Conservation (phyloP, 352 stramenopile genomes). For the Discostella stelligera region DNA sequence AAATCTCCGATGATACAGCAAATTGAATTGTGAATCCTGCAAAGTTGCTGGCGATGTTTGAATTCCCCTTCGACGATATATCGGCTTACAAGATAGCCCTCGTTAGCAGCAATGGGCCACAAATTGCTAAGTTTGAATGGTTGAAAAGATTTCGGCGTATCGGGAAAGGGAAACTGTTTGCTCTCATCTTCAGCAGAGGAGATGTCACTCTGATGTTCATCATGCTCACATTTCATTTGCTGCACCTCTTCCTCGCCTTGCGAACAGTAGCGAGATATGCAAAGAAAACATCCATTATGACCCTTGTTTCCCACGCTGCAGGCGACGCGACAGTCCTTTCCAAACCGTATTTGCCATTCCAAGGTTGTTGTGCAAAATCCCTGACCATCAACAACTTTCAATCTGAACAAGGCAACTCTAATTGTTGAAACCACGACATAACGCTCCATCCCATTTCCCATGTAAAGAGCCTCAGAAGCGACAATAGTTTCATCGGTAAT, state of each 20-base stretch:
- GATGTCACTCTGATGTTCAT: slow-evolving; percentile 22
- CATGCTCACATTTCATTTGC: slow-evolving; percentile 16
- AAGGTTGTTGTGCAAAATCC: slow-evolving; percentile 54
- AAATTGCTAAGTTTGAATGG: slow-evolving; percentile 38
- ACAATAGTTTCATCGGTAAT: slow-evolving; percentile 65
- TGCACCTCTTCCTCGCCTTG: slow-evolving; percentile 14
- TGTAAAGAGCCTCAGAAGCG: slow-evolving; percentile 67
- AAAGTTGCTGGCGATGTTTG: slow-evolving; percentile 65
- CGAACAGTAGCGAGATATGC: slow-evolving; percentile 31
- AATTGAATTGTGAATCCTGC: slow-evolving; percentile 76
- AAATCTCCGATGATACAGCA: slow-evolving; percentile 73
- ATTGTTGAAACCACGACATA: slow-evolving; percentile 75
- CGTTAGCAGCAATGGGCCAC: slow-evolving; percentile 39
- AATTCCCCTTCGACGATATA: slow-evolving; percentile 73
- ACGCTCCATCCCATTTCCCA: slow-evolving; percentile 69
- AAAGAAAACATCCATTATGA: slow-evolving; percentile 61
- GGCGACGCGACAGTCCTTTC: slow-evolving; percentile 37
- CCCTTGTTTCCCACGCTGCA: slow-evolving; percentile 66
- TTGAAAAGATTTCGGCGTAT: slow-evolving; percentile 40
- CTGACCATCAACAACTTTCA: slow-evolving; percentile 63
- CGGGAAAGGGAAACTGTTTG: slow-evolving; percentile 16
- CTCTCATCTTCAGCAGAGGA: slow-evolving; percentile 25
- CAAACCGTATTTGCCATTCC: slow-evolving; percentile 71
- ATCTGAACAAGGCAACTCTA: slow-evolving; percentile 72
- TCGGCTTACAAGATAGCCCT: slow-evolving; percentile 36